Evolutionary conservation across 179 eudicot species (phyloP).

Genomic region (Heliamphora ciliata): DNA sequence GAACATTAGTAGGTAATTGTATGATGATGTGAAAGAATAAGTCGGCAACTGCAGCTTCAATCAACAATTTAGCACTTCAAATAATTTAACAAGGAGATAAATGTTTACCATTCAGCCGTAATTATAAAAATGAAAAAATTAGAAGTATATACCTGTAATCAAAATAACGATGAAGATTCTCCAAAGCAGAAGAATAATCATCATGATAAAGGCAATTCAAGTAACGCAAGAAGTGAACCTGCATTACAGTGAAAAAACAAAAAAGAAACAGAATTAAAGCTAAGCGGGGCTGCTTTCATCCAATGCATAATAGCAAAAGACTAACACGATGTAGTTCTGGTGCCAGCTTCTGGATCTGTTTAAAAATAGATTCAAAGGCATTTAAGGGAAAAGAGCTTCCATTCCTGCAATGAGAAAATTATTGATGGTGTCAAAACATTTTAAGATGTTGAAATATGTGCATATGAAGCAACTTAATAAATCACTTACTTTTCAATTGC

Average conservation of each 20-base stretch:
- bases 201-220: conserved; percentile 85
- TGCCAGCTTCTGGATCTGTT: conserved; percentile 76
- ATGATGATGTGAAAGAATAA: neutral
- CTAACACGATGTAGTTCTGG: conserved; percentile 93
- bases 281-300: neutral
- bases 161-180: conserved; percentile 94
- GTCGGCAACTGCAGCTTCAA: neutral
- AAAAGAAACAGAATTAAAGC: neutral
- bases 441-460: neutral
- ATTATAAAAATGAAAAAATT: neutral
- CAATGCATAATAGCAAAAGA: neutral
- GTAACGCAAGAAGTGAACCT: conserved; percentile 93
- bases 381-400: conserved; percentile 75
- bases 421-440: neutral
- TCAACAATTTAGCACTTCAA: neutral
- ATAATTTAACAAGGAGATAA: neutral
- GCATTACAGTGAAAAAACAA: conserved; percentile 13
- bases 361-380: conserved; percentile 58
- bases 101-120: conserved; percentile 2
- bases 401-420: conserved; percentile 36
- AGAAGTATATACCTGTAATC: conserved; percentile 64
- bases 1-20: neutral
- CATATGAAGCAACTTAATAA: neutral
- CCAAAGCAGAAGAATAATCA: conserved; percentile 85
- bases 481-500: conserved; percentile 65